phyloP scores from a whole-genome alignment of 331 rosid genomes.

The Rosa hybrid region DNA sequence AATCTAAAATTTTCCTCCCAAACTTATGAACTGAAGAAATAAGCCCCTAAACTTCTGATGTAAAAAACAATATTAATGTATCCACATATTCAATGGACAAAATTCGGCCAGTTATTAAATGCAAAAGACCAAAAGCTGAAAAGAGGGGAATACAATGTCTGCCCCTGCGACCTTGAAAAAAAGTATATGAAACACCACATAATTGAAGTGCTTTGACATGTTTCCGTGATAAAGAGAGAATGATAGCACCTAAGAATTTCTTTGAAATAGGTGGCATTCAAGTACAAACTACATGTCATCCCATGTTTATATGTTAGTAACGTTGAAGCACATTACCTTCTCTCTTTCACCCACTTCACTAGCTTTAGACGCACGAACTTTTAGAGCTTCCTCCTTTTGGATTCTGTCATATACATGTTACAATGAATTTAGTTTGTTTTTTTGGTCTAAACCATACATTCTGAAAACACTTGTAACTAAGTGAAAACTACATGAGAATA shows the following conservation, averaged over 20 bases:
- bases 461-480: slow-evolving; percentile 14
- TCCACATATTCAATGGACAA: not conserved
- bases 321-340: slow-evolving; percentile 61
- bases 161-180: not conserved
- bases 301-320: not conserved
- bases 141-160: not conserved
- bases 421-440: not conserved
- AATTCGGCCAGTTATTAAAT: not conserved
- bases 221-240: not conserved
- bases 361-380: slow-evolving; percentile 76
- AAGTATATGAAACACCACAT: no score
- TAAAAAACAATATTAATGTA: not conserved
- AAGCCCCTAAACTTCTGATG: not conserved
- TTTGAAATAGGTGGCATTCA: not conserved
- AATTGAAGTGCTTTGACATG: not conserved
- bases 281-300: not conserved
- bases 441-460: not conserved
- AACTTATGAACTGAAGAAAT: not conserved
- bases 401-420: slow-evolving; percentile 44
- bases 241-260: not conserved
- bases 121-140: not conserved
- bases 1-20: slow-evolving; percentile 20
- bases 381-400: slow-evolving; percentile 90
- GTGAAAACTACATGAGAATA: slow-evolving; percentile 15
- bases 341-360: slow-evolving; percentile 81